Evolutionary conservation across 2,329 filamentous ascomycete species (phyloP).

Genomic region (Teratosphaeria epicoccoides): DNA sequence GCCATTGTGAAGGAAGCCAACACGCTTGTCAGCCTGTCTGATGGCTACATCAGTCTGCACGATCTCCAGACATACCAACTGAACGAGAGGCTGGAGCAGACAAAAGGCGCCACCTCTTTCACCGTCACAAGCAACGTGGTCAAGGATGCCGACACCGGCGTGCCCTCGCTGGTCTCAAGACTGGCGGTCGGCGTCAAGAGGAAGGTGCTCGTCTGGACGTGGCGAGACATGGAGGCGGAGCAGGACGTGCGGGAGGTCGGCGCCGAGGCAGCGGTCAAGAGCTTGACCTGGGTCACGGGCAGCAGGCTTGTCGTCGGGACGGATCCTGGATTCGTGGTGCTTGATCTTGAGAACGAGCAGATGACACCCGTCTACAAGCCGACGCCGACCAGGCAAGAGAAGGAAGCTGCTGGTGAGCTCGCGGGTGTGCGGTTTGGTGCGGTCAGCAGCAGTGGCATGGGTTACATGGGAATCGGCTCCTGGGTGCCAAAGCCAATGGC

Average conservation of each 20-base stretch:
- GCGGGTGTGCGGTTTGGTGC: constrained; percentile 62
- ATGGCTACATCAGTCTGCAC: constrained; percentile 79
- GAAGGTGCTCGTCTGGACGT: constrained; percentile 81
- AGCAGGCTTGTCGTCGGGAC: constrained; percentile 72
- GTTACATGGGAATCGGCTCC: constrained; percentile 88
- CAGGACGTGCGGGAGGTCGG: constrained; percentile 65
- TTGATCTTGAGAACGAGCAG: constrained; percentile 62
- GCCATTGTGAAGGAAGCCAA: constrained; percentile 93
- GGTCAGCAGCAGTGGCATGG: constrained; percentile 77
- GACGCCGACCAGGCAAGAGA: constrained; percentile 46
- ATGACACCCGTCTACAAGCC: constrained; percentile 59
- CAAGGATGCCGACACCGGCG: constrained; percentile 73
- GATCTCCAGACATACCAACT: constrained; percentile 77
- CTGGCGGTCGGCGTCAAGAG: constrained; percentile 89
- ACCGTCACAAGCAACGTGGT: constrained; percentile 93
- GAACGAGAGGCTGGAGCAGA: constrained; percentile 68
- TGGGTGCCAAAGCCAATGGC: constrained; percentile 87
- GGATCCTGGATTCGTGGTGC: constrained; percentile 81
- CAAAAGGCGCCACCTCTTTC: constrained; percentile 81
- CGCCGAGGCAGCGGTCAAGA: constrained; percentile 73
- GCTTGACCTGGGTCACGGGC: constrained; percentile 86
- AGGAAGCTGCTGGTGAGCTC: constrained; percentile 12
- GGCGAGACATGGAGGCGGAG: constrained; percentile 85
- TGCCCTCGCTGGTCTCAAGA: constrained; percentile 85
- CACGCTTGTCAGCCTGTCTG: constrained; percentile 80